Base-by-base conservation (phyloP, 495 filamentous ascomycete species). In the Bathelium albidoporum region DNA sequence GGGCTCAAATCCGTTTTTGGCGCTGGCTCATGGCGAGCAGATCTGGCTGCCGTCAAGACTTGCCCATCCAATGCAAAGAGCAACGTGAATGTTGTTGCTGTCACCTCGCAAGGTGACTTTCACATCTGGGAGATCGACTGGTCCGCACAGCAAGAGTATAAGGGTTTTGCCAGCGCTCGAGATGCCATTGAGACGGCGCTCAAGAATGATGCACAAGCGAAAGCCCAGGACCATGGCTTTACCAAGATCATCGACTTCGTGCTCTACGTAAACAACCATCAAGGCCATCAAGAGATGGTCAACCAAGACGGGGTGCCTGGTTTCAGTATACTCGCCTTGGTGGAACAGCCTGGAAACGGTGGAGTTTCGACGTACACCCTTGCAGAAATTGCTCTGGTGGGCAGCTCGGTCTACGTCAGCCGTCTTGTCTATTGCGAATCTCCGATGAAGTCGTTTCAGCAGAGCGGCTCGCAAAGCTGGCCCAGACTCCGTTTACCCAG, bases 91-190 rank as follows among this genome's bases (percentile, higher is more conserved):
- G 81, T 95, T 28, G 80, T 95, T 29, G 83, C 91, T 64, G 85
- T 84, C 32, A 91, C 90, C 12, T 80, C 84, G 4, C 83, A 84
- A 45, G 91, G 90, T 24, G 75, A 83, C 32, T 73, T 98, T 16
- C 86, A 94, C 63, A 81, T 86, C 12, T 98, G 94, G 94, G 87
- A 89, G 70, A 80, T 95, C 3, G 89, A 90, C 69, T 87, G 91
- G 73, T 87, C 89, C 39, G 91, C 91, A 31, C 87, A 81, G 22
- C 81, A 83, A 62, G 74, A 77, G 2, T 71, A 84, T 43, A 81
- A 79, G 64, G 76, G 73, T 58, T 80, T 84, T 58, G 73, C 78
- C 26, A 80, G 85, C 68, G 69, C 78, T 11, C 77, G 78, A 64
- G 65, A 71, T n/a, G 63, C 69, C 14, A 73, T 76, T 43, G 74